Evolutionary conservation across 805 yeast species (phyloP), one percentile per base, ranked within the genome.

Genomic region (Candida boidinii): DNA sequence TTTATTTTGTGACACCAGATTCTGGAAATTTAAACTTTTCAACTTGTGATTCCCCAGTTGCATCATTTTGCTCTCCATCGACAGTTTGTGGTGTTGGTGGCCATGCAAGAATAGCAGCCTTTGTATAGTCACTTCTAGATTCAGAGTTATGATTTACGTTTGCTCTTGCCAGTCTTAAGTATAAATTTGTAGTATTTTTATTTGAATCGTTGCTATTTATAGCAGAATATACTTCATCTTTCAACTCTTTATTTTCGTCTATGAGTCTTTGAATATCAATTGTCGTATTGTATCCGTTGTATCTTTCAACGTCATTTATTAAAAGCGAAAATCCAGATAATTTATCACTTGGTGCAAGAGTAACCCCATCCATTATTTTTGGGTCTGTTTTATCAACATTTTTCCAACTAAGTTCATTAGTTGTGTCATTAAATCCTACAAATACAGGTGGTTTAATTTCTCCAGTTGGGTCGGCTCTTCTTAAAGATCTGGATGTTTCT

Each of bases 221-320:
- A 0, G 70, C 54, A 2, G 54, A 43, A 4, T 56, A 39, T 1
- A 67, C 43, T 39, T 60, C 44, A 1, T 46, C 29, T 2, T 49
- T 39, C 20, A 64, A 48, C 2, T 46, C 43, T 6, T 46, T 31
- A 34, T 67, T 53, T 9, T 48, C 41, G 1, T 43, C 35, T 1
- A 63, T 43, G 33, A 75, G 34, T 1, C 46, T 41, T 5, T 52
- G 53, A 10, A 76, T 32, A 36, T 71, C 63, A 16, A 82, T 53
- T 1, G 66, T 51, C 3, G 62, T 54, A 5, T 64, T 58, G 4
- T 53, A 49, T 0, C 86, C 95, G 5, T 76, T 70, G 47, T 70
- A 83, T 16, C 77, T 60, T 53, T 87, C 95, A 14, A 87, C 60
- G 48, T 87, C 96, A 46, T 87, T 86, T 18, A 87, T 59, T 26